Percentiles rank a stretch among this genome's conserved stretches.
Evolutionary conservation across 2,329 filamentous ascomycete genomes (phyloP).

Genomic region (Fusarium domesticum): DNA sequence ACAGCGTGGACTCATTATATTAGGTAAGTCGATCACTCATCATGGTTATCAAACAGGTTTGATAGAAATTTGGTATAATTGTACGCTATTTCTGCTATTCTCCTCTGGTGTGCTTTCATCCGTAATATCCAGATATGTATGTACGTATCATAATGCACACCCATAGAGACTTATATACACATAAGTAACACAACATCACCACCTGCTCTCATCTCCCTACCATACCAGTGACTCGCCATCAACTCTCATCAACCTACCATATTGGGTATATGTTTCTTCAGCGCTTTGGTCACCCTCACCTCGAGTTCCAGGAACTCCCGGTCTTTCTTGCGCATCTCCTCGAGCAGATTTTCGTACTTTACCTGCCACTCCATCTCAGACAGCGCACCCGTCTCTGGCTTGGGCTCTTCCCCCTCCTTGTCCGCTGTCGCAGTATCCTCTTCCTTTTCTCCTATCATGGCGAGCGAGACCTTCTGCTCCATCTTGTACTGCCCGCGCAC

Average conservation of each 20-base stretch:
- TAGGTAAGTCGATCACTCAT: constrained; percentile 3
- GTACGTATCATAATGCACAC: no score
- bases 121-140: no score
- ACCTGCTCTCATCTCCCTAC: not conserved
- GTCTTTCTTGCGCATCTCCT: constrained; percentile 57
- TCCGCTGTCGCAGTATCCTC: constrained; percentile 17
- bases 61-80: no score
- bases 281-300: constrained; percentile 40
- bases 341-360: constrained; percentile 57
- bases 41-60: no score
- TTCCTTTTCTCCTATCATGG: constrained; percentile 39
- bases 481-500: constrained; percentile 53
- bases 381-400: constrained; percentile 11
- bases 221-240: not conserved
- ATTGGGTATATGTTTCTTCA: constrained; percentile 24
- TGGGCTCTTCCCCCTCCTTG: constrained; percentile 7
- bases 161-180: no score
- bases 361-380: constrained; percentile 47
- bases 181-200: no score
- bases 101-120: no score
- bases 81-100: no score
- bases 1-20: constrained; percentile 3
- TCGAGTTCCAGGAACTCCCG: constrained; percentile 47
- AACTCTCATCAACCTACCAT: constrained; percentile 1
- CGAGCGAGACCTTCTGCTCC: constrained; percentile 45